Evolutionary conservation across 306 rosid genomes (phyloP).

Genomic region (Medicago truncatula): MtrunA17r5.0-ANR NC_053044.1:1089001-1089500

Average conservation of each 20-base stretch:
- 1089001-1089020: constrained; percentile 9
- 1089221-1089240: constrained; percentile 21
- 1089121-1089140: constrained; percentile 14
- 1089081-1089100: constrained; percentile 41
- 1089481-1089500: too few species aligned
- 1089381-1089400: too few species aligned
- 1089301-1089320: too few species aligned
- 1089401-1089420: too few species aligned
- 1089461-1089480: too few species aligned
- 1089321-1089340: too few species aligned
- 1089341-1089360: too few species aligned
- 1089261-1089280: neutral
- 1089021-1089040: constrained; percentile 20
- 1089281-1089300: neutral
- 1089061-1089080: constrained; percentile 7
- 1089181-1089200: constrained; percentile 47
- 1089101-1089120: constrained; percentile 43
- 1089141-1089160: constrained; percentile 26
- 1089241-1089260: neutral
- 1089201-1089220: constrained; percentile 46
- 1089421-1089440: too few species aligned
- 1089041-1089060: constrained; percentile 37
- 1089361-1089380: too few species aligned
- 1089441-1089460: too few species aligned
- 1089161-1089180: constrained; percentile 48